Conservation (phyloP, 169 alveolate species). For the Pseudocohnilembus persalinus region DNA sequence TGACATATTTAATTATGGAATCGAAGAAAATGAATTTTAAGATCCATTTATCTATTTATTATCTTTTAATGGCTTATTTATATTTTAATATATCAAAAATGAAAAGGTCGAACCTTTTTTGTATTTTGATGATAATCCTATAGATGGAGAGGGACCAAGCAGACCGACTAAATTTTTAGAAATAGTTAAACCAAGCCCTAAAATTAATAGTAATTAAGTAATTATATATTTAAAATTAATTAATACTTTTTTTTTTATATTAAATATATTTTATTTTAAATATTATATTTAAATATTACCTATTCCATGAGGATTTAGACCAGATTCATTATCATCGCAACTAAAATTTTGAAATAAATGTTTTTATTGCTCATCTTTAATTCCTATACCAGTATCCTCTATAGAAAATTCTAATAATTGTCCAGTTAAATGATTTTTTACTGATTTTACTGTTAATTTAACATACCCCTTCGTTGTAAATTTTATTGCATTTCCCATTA, state of each 20-base stretch:
- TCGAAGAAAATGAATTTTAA: too few relatives aligned
- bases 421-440: background rate
- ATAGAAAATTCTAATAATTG: too few relatives aligned
- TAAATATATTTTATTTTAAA: too few relatives aligned
- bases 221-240: too few relatives aligned
- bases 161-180: background rate
- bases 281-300: too few relatives aligned
- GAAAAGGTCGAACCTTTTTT: background rate
- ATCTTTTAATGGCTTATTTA: too few relatives aligned
- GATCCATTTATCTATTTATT: too few relatives aligned
- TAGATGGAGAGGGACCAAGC: background rate
- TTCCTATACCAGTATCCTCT: background rate
- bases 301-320: background rate
- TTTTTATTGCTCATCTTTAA: background rate
- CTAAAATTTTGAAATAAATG: background rate
- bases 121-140: too few relatives aligned
- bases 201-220: background rate
- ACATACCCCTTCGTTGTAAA: background rate
- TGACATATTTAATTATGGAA: too few relatives aligned
- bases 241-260: too few relatives aligned
- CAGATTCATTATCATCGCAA: background rate
- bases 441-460: too few relatives aligned
- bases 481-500: background rate
- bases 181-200: background rate
- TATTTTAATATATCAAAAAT: too few relatives aligned